Evolutionary conservation across 1,139 yeast species (phyloP), one percentile per base, ranked within the genome.

Genomic region (Zygoascus meyerae): DNA sequence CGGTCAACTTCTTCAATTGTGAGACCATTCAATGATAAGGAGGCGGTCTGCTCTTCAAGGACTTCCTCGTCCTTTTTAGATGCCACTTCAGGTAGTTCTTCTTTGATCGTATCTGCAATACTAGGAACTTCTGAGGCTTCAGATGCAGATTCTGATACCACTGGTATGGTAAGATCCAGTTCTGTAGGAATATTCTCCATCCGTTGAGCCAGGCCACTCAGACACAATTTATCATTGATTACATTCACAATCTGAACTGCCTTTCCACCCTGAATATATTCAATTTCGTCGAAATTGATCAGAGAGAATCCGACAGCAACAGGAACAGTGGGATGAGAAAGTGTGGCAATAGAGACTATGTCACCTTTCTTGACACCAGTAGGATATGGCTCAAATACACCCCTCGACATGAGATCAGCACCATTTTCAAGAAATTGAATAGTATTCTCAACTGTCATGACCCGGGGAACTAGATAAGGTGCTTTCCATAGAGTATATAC

Each of bases 321-420:
- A 0, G 81, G 74, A 11, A 83, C 82, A 2, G 74, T 64, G 0
- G 95, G 95, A 18, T 71, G 60, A n/a, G 73, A 70, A 33, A 72
- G 70, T 51, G 78, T 77, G 0, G 81, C 86, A 32, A 92, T 73
- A 0, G 86, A 95, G 14, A 86, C 95, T n/a, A 83, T 62, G 0
- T 73, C 58, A 1, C 83, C 90, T 45, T 66, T 66, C 2, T 56
- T 59, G 3, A 78, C 60, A 60, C 36, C 72, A 50, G 55, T 44
- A 42, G 83, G 87, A 58, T 84, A 82, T 0, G 95, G 95, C 36
- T 59, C 65, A 5, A 85, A 71, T 2, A 92, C 79, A 0, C 98
- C 98, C 0, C 95, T 94, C 32, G 86, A 71, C 97, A 92, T 90
- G 57, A 92, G 71, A 62, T 90, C 83, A 0, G 97, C 97, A 7